phyloP scores from a whole-genome alignment of 2,329 filamentous ascomycete species.

The Hymenotorrendiella dingleyae region DNA sequence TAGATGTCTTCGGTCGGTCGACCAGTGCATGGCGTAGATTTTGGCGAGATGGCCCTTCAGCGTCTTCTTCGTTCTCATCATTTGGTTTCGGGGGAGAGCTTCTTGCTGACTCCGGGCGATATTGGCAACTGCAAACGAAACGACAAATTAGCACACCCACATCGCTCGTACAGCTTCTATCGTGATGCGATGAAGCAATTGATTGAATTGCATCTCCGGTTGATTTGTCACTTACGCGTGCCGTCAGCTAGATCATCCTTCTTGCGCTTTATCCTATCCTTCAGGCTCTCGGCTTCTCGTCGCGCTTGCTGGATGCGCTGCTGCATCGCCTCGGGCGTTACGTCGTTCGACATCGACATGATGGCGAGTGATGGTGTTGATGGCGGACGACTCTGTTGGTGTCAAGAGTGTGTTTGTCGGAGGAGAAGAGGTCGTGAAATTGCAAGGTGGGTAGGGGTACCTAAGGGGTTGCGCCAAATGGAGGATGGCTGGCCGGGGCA shows the following conservation, averaged over 20 bases:
- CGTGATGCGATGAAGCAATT: constrained; percentile 5
- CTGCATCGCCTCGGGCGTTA: constrained; percentile 77
- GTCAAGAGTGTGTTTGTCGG: constrained; percentile 10
- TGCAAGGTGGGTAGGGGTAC: constrained; percentile 8
- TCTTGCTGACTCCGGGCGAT: constrained; percentile 92
- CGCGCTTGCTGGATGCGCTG: constrained; percentile 86
- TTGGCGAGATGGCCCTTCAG: constrained; percentile 97
- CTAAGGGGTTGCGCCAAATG: constrained; percentile 18
- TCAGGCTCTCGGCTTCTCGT: constrained; percentile 94
- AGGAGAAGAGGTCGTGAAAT: constrained; percentile 9
- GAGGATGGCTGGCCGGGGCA: constrained; percentile 18
- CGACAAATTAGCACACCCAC: constrained; percentile 14
- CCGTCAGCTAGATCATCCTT: constrained; percentile 99
- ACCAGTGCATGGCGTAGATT: constrained; percentile 99
- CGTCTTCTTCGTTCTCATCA: constrained; percentile 96
- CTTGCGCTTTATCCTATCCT: constrained; percentile 99
- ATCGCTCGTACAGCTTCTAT: background rate
- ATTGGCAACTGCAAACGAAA: constrained; percentile 80
- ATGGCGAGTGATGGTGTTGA: constrained; percentile 4
- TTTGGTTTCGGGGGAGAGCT: constrained; percentile 77
- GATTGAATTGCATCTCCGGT: background rate
- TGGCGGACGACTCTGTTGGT: constrained; percentile 10
- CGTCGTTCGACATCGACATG: constrained; percentile 42
- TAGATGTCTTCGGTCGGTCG: constrained; percentile 91
- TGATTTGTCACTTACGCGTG: constrained; percentile 65